Conservation (phyloP, 2,329 filamentous ascomycete species). For the Aureobasidium melanogenum region DNA sequence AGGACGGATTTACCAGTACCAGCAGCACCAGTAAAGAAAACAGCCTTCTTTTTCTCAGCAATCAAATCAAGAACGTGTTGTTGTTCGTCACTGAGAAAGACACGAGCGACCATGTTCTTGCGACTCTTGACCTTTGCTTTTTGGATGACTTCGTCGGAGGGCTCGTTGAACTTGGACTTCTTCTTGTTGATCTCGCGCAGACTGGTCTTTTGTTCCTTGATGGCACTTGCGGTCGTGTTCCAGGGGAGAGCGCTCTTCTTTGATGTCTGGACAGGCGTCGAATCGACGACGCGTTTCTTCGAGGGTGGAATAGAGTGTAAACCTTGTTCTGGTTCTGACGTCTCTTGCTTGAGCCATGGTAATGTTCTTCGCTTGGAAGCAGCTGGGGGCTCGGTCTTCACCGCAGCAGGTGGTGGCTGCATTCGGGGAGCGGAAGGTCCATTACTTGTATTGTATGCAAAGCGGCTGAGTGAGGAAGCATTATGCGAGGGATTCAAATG, state of each 20-base stretch:
- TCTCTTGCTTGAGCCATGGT: constrained; percentile 45
- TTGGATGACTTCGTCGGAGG: constrained; percentile 39
- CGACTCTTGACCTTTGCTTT: constrained; percentile 37
- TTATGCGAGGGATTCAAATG: constrained; percentile 30
- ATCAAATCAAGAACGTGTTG: constrained; percentile 75
- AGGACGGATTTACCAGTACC: constrained; percentile 93
- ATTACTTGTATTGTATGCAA: constrained; percentile 12
- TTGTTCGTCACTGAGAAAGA: constrained; percentile 81
- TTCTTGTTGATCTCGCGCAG: constrained; percentile 55
- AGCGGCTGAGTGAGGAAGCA: constrained; percentile 14
- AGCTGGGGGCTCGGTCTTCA: constrained; percentile 24
- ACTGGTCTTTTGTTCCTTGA: constrained; percentile 71
- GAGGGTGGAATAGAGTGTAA: constrained; percentile 2
- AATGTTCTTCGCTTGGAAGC: constrained; percentile 54
- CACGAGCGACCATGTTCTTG: constrained; percentile 39
- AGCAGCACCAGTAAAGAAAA: constrained; percentile 96
- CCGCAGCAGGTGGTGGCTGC: not conserved
- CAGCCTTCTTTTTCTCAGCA: constrained; percentile 69
- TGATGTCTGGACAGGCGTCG: not conserved
- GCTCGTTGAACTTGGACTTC: constrained; percentile 36
- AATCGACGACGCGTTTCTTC: not conserved
- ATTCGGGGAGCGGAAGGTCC: not conserved
- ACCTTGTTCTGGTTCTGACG: not conserved
- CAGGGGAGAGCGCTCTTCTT: constrained; percentile 42
- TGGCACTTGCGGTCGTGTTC: constrained; percentile 64